A percentile compares a stretch with the other conserved stretches of the same genome.
Conservation (phyloP, 1,284 basidiomycete genomes). For the Cerrena zonata region DNA sequence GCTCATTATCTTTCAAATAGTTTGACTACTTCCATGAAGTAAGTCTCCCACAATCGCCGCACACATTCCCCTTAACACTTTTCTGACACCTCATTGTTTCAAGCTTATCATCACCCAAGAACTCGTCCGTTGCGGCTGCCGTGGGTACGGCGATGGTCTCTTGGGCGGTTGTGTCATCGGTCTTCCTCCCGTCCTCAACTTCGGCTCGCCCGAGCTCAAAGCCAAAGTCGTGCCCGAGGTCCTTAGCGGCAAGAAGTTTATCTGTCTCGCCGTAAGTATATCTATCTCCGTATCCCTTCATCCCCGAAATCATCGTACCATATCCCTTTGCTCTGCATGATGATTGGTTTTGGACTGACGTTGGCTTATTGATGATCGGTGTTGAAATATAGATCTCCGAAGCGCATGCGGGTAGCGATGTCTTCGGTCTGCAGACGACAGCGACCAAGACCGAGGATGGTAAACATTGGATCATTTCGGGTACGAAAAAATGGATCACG, state of each 20-base stretch:
- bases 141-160: conserved; percentile 61
- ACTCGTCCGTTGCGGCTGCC: conserved; percentile 57
- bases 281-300: not conserved
- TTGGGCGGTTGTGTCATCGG: conserved; percentile 46
- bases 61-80: not conserved
- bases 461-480: conserved; percentile 80
- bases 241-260: conserved; percentile 73
- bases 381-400: conserved; percentile 32
- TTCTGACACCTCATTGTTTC: conserved; percentile 7
- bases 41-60: conserved; percentile 2
- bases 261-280: conserved; percentile 69
- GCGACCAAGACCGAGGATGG: conserved; percentile 82
- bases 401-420: conserved; percentile 89
- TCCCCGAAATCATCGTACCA: too few relatives aligned
- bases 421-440: conserved; percentile 75
- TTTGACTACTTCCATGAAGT: conserved; percentile 84
- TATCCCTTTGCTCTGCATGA: too few relatives aligned
- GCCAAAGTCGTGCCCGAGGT: conserved; percentile 77
- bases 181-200: conserved; percentile 62
- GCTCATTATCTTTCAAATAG: conserved; percentile 20
- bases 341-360: too few relatives aligned
- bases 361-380: too few relatives aligned
- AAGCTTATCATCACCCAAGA: conserved; percentile 86
- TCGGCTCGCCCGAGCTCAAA: conserved; percentile 73
- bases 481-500: conserved; percentile 81